Evolutionary conservation across 257 asterid species (phyloP).

Genomic region (Ajuga chamaepitys): DNA sequence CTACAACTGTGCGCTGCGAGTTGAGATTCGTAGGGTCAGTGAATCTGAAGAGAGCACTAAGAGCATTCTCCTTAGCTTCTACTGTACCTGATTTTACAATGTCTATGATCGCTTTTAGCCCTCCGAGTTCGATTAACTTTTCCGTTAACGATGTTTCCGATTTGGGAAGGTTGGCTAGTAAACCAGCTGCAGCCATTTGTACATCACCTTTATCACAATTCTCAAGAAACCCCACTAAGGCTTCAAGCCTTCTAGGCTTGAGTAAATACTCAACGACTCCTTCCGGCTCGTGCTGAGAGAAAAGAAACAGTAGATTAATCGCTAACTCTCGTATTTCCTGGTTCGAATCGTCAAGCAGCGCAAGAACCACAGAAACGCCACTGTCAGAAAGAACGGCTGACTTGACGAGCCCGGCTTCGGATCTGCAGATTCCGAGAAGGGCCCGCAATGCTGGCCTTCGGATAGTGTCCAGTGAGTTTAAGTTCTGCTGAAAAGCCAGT

Average conservation of each 20-base stretch:
- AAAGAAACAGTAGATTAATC: conserved; percentile 44
- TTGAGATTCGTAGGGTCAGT: conserved; percentile 48
- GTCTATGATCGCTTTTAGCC: conserved; percentile 42
- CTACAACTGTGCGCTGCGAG: conserved; percentile 33
- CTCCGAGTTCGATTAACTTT: conserved; percentile 47
- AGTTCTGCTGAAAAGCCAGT: conserved; percentile 42
- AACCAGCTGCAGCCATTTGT: conserved; percentile 63
- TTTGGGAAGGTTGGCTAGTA: conserved; percentile 57
- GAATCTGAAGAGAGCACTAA: conserved; percentile 54
- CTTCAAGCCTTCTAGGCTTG: conserved; percentile 49
- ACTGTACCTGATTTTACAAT: conserved; percentile 33
- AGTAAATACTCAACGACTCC: conserved; percentile 60
- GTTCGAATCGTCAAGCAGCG: conserved; percentile 50
- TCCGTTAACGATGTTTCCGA: conserved; percentile 43
- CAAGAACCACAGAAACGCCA: conserved; percentile 46
- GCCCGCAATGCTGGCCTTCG: conserved; percentile 45
- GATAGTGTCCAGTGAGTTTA: conserved; percentile 27
- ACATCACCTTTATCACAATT: conserved; percentile 37
- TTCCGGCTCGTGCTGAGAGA: conserved; percentile 60
- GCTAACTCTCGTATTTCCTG: conserved; percentile 51
- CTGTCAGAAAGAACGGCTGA: conserved; percentile 47
- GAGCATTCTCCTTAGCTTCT: conserved; percentile 60
- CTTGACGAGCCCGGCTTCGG: conserved; percentile 48
- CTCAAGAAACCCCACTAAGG: conserved; percentile 54
- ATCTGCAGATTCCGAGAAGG: conserved; percentile 42